phyloP scores from a whole-genome alignment of 169 alveolate genomes.

The Plasmodium billcollinsi region DNA sequence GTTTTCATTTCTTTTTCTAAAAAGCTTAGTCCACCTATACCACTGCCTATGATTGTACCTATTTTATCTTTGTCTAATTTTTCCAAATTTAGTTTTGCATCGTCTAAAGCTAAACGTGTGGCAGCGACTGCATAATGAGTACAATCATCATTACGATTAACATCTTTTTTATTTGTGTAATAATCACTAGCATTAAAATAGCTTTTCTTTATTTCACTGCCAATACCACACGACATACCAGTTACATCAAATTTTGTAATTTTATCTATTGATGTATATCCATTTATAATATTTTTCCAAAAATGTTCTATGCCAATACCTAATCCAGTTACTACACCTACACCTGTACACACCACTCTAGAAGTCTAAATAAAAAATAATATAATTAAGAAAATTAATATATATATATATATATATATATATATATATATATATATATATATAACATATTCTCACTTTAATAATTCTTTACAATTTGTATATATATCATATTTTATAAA shows the following conservation, averaged over 20 bases:
- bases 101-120: conserved; percentile 81
- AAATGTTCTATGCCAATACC: conserved; percentile 81
- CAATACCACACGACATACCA: conserved; percentile 84
- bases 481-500: background rate
- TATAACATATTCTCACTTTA: too few relatives aligned
- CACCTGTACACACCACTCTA: conserved; percentile 83
- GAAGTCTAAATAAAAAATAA: conserved; percentile 46
- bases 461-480: too few relatives aligned
- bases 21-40: conserved; percentile 82
- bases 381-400: background rate
- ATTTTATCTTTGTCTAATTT: conserved; percentile 75
- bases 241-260: conserved; percentile 81
- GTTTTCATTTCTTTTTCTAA: conserved; percentile 79
- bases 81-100: conserved; percentile 74
- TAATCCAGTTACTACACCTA: conserved; percentile 82
- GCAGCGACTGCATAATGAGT: conserved; percentile 86
- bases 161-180: conserved; percentile 81
- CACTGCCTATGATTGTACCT: conserved; percentile 84
- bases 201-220: conserved; percentile 76
- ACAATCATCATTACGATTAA: conserved; percentile 81
- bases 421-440: too few relatives aligned
- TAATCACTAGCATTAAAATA: conserved; percentile 77
- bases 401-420: too few relatives aligned
- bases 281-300: conserved; percentile 79
- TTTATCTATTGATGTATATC: conserved; percentile 78